Conservation (phyloP, 2,329 filamentous ascomycete species). For the Fusarium sterilihyphosum region DNA sequence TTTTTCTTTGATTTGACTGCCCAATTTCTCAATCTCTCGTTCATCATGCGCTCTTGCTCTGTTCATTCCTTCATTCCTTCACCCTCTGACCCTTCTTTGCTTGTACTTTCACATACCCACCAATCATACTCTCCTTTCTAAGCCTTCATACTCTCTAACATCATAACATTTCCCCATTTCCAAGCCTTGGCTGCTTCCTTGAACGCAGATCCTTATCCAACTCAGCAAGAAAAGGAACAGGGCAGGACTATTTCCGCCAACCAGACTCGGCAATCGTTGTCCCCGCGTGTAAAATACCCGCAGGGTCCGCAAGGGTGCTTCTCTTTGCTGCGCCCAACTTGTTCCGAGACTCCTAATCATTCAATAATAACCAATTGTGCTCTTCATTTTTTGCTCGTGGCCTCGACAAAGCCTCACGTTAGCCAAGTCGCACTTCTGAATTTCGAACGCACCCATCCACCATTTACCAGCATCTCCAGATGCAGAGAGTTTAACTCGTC, state of each 20-base stretch:
- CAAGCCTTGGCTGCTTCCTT: conserved; percentile 29
- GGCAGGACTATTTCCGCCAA: conserved; percentile 26
- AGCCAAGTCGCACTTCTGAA: conserved; percentile 17
- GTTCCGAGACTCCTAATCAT: conserved; percentile 20
- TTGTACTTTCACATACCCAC: conserved; percentile 1
- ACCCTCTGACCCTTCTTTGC: conserved; percentile 7
- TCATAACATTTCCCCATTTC: conserved; percentile 14
- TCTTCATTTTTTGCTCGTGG: conserved; percentile 34
- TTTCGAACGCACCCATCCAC: conserved; percentile 5
- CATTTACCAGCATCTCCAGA: conserved; percentile 13
- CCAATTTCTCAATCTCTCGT: conserved; percentile 29
- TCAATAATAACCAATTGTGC: conserved; percentile 40
- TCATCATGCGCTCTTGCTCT: conserved; percentile 20
- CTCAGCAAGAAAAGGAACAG: conserved; percentile 11
- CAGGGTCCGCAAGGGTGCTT: conserved; percentile 30
- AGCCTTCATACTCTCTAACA: not conserved
- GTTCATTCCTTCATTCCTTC: conserved; percentile 30
- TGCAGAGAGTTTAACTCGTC: conserved; percentile 15
- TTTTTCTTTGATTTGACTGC: conserved; percentile 15
- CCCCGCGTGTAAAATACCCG: conserved; percentile 36
- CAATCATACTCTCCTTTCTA: conserved; percentile 20
- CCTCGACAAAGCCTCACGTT: conserved; percentile 15
- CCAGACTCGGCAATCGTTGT: conserved; percentile 40
- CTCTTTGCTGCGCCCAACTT: conserved; percentile 27
- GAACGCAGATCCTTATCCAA: conserved; percentile 34